Evolutionary conservation across 257 asterid genomes (phyloP), one percentile per base, ranked within the genome.

Genomic region (Nicotiana knightiana): DNA sequence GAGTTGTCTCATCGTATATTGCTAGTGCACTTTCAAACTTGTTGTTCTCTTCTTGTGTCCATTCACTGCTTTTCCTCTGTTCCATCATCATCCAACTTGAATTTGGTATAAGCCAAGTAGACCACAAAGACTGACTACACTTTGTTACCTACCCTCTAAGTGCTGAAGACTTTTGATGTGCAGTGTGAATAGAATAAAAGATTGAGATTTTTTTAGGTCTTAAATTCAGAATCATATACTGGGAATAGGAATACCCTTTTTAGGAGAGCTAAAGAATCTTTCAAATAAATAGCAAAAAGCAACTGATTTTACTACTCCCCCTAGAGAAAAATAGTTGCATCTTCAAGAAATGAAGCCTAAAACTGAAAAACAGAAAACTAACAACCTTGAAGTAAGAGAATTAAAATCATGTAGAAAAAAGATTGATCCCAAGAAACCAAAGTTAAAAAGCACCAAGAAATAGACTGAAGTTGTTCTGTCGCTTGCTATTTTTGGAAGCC

Each of bases 31-130:
- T 88, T 86, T 93, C 98, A 77, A 93, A 93, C 77, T 4, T 77
- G 90, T 90, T 87, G 91, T 93, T 93, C 87, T 93, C 97, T 77
- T 92, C 96, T 85, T 87, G 77, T 12, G 93, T 92, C 98, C 98
- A 93, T 82, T 61, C 32, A 1, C 86, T 81, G 83, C 82, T 85
- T 73, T 82, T 81, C 2, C 86, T 81, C 63, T 84, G 82, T n/a
- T 82, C 48, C 48, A 43, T 85, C 63, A 90, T 79, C 21, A 85
- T 82, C 88, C 90, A 79, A 35, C 84, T 82, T 12, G 93, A 83
- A 59, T 82, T 84, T 67, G 83, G 61, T n/a, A 21, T 21, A 21
- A 21, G 24, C 24, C 24, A 21, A 21, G 24, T 21, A 21, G 24
- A 21, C 24, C 24, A 21, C 24, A 21, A 21, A 21, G 24, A 21